Evolutionary conservation across 1,139 yeast genomes (phyloP).

Genomic region (Arxiozyma heterogenica): DNA sequence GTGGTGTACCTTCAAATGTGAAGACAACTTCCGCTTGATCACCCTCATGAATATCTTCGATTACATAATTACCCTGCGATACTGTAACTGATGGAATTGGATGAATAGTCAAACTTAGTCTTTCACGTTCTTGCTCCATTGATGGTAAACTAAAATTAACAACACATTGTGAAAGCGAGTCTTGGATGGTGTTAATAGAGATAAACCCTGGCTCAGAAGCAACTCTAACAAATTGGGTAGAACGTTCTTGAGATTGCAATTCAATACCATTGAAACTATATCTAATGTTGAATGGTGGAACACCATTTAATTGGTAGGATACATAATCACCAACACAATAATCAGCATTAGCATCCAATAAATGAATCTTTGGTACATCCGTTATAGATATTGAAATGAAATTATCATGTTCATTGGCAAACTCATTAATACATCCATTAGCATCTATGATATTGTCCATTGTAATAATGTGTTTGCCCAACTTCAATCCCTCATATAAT

Average conservation of each 20-base stretch:
- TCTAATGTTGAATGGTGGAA: slow-evolving; percentile 65
- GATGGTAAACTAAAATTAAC: slow-evolving; percentile 45
- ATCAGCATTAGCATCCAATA: slow-evolving; percentile 36
- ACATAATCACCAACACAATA: slow-evolving; percentile 93
- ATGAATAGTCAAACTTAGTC: slow-evolving; percentile 50
- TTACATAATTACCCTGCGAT: slow-evolving; percentile 64
- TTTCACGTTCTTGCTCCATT: slow-evolving; percentile 33
- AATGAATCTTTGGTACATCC: slow-evolving; percentile 62
- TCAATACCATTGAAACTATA: slow-evolving; percentile 61
- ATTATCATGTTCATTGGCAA: slow-evolving; percentile 17
- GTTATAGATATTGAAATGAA: slow-evolving; percentile 46
- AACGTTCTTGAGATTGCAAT: slow-evolving; percentile 50
- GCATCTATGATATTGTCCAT: slow-evolving; percentile 54
- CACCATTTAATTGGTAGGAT: slow-evolving; percentile 65
- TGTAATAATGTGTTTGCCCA: slow-evolving; percentile 50
- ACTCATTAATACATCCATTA: slow-evolving; percentile 53
- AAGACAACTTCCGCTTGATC: slow-evolving; percentile 67
- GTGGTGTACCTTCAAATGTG: slow-evolving; percentile 63
- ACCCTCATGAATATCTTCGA: slow-evolving; percentile 84
- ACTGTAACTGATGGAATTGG: slow-evolving; percentile 89
- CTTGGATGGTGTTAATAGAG: slow-evolving; percentile 59
- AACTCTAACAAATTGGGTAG: slow-evolving; percentile 53
- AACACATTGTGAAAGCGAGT: slow-evolving; percentile 66
- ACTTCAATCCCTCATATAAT: slow-evolving; percentile 38
- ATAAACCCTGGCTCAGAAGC: slow-evolving; percentile 77